phyloP scores from a whole-genome alignment of 1,284 basidiomycete genomes.

The Athelia psychrophila region DNA sequence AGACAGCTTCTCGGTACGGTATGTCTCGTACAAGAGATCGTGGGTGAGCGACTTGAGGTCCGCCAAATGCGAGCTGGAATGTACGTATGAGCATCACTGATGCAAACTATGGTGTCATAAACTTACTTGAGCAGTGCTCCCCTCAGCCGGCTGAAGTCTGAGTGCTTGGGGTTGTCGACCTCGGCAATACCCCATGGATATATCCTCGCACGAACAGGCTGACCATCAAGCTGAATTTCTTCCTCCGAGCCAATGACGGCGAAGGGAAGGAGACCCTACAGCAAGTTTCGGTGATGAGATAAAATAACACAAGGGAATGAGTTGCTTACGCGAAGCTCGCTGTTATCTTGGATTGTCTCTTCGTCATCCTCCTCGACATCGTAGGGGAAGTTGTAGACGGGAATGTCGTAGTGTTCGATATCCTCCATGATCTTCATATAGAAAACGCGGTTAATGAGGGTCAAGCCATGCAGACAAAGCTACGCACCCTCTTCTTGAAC shows the following conservation, averaged over 20 bases:
- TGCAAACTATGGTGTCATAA: neutral
- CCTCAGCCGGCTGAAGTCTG: conserved; percentile 92
- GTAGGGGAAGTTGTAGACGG: conserved; percentile 99
- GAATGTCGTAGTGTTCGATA: conserved; percentile 98
- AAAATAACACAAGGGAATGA: neutral
- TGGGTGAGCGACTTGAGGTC: conserved; percentile 96
- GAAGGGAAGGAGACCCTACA: conserved; percentile 87
- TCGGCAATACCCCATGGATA: conserved; percentile 99
- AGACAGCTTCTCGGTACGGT: conserved; percentile 98
- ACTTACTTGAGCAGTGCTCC: conserved; percentile 85
- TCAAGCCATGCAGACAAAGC: conserved; percentile 2
- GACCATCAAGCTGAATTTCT: conserved; percentile 91
- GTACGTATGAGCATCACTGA: neutral
- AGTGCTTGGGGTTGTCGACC: conserved; percentile 98
- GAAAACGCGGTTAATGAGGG: conserved; percentile 10
- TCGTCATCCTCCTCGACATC: conserved; percentile 99
- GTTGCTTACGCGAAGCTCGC: conserved; percentile 76
- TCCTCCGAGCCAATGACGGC: conserved; percentile 98
- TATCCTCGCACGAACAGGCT: conserved; percentile 87
- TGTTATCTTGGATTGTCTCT: conserved; percentile 98
- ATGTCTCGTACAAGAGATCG: conserved; percentile 93
- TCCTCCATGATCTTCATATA: conserved; percentile 91
- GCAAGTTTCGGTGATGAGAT: conserved; percentile 1
- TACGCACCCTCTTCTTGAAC: conserved; percentile 92
- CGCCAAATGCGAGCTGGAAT: conserved; percentile 82